These are phyloP conservation scores for Crucihimalaya himalaica DNA, from an alignment of 345 rosid genomes.

Conservation along the genomic window DNA sequence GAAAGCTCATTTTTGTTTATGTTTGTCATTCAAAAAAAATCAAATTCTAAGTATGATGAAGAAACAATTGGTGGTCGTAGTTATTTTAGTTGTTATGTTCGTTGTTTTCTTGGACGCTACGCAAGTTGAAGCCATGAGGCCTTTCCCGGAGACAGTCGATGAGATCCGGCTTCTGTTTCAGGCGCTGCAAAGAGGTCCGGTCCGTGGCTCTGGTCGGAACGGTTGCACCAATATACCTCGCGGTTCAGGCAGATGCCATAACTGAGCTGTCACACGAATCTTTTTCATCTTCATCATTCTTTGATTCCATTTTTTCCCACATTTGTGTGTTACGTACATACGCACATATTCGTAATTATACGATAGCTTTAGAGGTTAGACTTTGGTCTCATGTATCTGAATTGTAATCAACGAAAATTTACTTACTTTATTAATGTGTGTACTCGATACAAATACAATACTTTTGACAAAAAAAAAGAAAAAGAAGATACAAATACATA, in stretches of 20 bases:
- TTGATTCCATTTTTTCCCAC: slow-evolving; percentile 22
- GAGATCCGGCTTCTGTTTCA: slow-evolving; percentile 32
- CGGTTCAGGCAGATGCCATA: slow-evolving; percentile 31
- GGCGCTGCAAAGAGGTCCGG: slow-evolving; percentile 35
- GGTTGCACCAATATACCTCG: slow-evolving; percentile 40
- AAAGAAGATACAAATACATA: too few species aligned
- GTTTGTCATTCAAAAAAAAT: not conserved
- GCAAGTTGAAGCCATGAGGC: slow-evolving; percentile 39
- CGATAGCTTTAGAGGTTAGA: slow-evolving; percentile 7
- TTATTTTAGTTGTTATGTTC: slow-evolving; percentile 23
- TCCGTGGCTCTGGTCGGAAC: slow-evolving; percentile 30
- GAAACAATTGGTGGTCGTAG: slow-evolving; percentile 30
- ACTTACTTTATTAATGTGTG: not conserved
- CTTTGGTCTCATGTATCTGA: not conserved
- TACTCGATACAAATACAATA: slow-evolving; percentile 2
- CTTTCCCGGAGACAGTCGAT: slow-evolving; percentile 33
- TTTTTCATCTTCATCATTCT: slow-evolving; percentile 20
- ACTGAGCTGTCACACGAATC: slow-evolving; percentile 15
- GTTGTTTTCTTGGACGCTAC: slow-evolving; percentile 22
- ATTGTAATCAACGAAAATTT: slow-evolving; percentile 15
- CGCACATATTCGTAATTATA: slow-evolving; percentile 25
- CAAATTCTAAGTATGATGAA: slow-evolving; percentile 7
- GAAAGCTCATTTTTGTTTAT: slow-evolving; percentile 23
- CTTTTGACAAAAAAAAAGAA: too few species aligned
- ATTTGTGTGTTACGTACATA: slow-evolving; percentile 32